These are phyloP conservation scores for Hypericum perforatum DNA, from an alignment of 345 rosid genomes.

Conservation along the genomic window DNA sequence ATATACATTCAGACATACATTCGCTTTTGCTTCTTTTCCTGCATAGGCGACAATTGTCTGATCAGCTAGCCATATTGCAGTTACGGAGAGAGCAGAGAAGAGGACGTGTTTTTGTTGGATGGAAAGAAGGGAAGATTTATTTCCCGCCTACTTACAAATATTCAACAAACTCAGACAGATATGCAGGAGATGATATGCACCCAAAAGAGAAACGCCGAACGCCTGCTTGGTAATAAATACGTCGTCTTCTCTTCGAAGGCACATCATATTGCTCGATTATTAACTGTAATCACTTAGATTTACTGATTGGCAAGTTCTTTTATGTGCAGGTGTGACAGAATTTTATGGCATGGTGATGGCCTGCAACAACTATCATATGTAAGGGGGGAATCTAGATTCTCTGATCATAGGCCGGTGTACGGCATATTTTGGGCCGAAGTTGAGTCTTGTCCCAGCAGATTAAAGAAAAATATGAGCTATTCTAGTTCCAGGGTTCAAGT, in stretches of 20 bases:
- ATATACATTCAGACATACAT: slow-evolving; percentile 7
- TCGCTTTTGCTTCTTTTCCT: neutral
- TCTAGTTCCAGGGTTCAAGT: slow-evolving; percentile 70
- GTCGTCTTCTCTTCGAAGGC: neutral
- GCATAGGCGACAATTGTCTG: slow-evolving; percentile 12
- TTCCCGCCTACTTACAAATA: slow-evolving; percentile 99
- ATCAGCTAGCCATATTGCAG: slow-evolving; percentile 32
- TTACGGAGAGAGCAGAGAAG: slow-evolving; percentile 81
- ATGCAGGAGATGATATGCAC: slow-evolving; percentile 82
- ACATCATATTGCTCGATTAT: neutral
- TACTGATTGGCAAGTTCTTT: slow-evolving; percentile 15
- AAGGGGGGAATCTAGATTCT: slow-evolving; percentile 88
- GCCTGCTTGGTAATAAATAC: slow-evolving; percentile 76
- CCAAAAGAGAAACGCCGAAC: slow-evolving; percentile 97
- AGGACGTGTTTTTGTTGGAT: slow-evolving; percentile 76
- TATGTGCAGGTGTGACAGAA: slow-evolving; percentile 76
- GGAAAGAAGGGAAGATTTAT: slow-evolving; percentile 93
- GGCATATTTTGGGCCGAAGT: slow-evolving; percentile 92
- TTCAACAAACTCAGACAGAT: slow-evolving; percentile 92
- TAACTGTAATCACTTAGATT: neutral
- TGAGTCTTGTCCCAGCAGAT: slow-evolving; percentile 59
- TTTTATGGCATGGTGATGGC: slow-evolving; percentile 94
- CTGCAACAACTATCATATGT: slow-evolving; percentile 81
- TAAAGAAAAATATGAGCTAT: slow-evolving; percentile 65
- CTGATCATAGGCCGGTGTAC: slow-evolving; percentile 97